These are phyloP conservation scores for Euphorbia celastroides DNA, from an alignment of 441 rosid genomes.

Conservation along the genomic window DNA sequence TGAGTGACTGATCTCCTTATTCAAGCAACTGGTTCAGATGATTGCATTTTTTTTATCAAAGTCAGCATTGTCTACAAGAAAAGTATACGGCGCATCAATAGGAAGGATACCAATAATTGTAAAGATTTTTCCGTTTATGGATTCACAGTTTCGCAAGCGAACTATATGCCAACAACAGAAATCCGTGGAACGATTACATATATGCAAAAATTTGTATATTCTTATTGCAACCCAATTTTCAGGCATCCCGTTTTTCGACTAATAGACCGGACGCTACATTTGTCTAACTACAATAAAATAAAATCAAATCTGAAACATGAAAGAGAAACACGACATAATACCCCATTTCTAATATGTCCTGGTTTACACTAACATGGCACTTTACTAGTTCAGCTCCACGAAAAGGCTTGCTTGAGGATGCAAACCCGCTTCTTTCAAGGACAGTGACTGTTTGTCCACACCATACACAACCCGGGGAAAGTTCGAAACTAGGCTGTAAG, in stretches of 20 bases:
- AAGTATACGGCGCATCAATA: no score
- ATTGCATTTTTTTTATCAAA: no score
- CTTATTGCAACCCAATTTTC: slow-evolving; percentile 20
- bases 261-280: background rate
- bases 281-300: slow-evolving; percentile 17
- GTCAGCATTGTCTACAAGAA: no score
- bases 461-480: slow-evolving; percentile 77
- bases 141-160: no score
- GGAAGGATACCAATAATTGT: no score
- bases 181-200: slow-evolving; percentile 4
- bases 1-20: no score
- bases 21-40: no score
- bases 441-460: slow-evolving; percentile 46
- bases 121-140: no score
- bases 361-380: slow-evolving; percentile 13
- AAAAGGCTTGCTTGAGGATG: slow-evolving; percentile 99
- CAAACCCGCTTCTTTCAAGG: slow-evolving; percentile 82
- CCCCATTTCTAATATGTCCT: slow-evolving; percentile 14
- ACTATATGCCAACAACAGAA: slow-evolving; percentile 3
- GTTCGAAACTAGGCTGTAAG: slow-evolving; percentile 79
- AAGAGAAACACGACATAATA: slow-evolving; percentile 17
- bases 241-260: slow-evolving; percentile 1
- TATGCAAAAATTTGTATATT: slow-evolving; percentile 22
- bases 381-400: slow-evolving; percentile 67
- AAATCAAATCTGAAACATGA: slow-evolving; percentile 15